A percentile compares a stretch with the other conserved stretches of the same genome.
Conservation (phyloP, 345 rosid genomes). For the Luvunga scandens region DNA sequence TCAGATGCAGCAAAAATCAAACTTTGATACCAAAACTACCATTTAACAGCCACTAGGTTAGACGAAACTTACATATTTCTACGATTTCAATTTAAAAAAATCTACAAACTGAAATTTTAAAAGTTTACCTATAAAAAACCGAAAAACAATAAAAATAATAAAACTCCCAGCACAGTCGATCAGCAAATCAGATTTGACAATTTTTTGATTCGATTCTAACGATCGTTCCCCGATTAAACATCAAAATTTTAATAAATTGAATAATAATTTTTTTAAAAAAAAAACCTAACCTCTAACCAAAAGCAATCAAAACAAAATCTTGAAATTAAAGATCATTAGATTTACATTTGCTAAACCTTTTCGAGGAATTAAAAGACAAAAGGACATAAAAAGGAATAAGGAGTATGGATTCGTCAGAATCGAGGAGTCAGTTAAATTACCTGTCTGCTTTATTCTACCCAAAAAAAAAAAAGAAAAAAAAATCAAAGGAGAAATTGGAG, state of each 20-base stretch:
- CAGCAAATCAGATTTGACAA: neutral
- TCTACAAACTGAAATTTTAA: neutral
- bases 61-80: neutral
- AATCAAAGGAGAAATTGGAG: no score
- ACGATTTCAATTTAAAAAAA: neutral
- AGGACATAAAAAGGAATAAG: neutral
- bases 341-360: neutral
- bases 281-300: neutral
- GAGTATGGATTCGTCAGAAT: neutral
- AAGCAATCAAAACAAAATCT: neutral
- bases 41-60: neutral
- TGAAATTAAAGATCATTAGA: neutral
- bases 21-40: neutral
- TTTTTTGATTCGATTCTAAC: neutral
- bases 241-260: neutral
- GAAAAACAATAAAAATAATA: neutral
- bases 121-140: neutral
- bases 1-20: neutral
- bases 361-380: neutral
- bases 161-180: neutral
- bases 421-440: neutral
- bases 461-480: no score
- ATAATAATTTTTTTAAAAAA: neutral
- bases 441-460: neutral
- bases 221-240: neutral